phyloP scores from a whole-genome alignment of 331 rosid species.

The Rosa hybrid region DNA sequence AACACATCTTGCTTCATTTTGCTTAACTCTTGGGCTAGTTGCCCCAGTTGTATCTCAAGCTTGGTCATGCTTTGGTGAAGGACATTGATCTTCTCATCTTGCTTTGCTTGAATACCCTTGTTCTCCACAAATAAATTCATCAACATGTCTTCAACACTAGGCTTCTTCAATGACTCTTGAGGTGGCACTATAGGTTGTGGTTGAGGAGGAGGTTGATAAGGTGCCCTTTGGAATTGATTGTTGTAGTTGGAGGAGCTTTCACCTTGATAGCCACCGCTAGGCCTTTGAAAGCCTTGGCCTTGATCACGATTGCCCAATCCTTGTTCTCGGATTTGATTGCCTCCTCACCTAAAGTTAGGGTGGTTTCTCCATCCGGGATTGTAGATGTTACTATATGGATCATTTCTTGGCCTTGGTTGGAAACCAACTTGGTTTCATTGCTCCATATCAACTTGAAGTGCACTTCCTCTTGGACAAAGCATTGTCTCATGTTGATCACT shows the following conservation, averaged over 20 bases:
- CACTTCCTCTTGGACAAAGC: not conserved
- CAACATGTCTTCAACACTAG: not conserved
- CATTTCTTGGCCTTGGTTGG: not conserved
- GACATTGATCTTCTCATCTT: not conserved
- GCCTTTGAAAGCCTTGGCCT: not conserved
- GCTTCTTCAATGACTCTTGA: not conserved
- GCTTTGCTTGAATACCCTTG: not conserved
- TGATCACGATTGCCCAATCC: too few relatives aligned
- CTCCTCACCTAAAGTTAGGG: not conserved
- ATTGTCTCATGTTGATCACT: not conserved
- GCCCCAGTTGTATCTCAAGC: too few relatives aligned
- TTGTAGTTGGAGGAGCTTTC: not conserved
- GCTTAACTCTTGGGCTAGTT: too few relatives aligned
- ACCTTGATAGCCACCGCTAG: not conserved
- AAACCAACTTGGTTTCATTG: not conserved
- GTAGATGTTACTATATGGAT: not conserved
- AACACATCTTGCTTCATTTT: not conserved
- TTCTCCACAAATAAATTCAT: not conserved
- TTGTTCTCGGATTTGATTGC: not conserved
- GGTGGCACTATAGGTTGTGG: not conserved
- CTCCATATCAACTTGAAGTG: not conserved
- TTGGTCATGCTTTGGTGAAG: too few relatives aligned
- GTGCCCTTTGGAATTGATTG: not conserved
- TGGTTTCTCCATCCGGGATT: not conserved
- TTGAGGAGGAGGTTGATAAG: not conserved